These are phyloP conservation scores for Solanum hybrid DNA, from an alignment of 305 asterid genomes.

Conservation along the genomic window DNA sequence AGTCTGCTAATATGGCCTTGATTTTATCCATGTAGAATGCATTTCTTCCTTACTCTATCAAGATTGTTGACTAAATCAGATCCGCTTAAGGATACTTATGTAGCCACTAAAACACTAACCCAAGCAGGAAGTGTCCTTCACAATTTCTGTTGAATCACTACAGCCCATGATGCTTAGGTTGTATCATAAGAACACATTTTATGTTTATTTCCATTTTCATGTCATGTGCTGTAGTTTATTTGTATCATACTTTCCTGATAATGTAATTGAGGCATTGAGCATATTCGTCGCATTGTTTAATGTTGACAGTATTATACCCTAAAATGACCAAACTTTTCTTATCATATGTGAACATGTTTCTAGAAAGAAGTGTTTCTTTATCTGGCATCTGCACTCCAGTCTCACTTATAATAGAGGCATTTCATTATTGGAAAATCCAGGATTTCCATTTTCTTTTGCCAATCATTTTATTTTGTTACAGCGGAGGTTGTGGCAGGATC, in stretches of 20 bases:
- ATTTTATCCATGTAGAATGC: neutral
- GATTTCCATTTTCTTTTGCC: constrained; percentile 8
- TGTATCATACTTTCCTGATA: neutral
- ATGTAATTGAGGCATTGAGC: neutral
- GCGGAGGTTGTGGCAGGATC: constrained; percentile 94
- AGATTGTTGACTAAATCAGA: neutral
- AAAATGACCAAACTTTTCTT: neutral
- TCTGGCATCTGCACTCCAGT: neutral
- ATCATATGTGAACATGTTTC: neutral
- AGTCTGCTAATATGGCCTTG: neutral
- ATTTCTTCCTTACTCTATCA: neutral
- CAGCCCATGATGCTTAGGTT: neutral
- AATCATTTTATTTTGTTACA: constrained; percentile 25
- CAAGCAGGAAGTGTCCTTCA: neutral
- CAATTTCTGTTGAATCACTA: neutral
- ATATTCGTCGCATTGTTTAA: neutral
- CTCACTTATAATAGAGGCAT: neutral
- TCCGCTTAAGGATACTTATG: neutral
- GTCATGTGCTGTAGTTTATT: neutral
- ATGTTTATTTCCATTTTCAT: neutral
- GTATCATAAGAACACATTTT: neutral
- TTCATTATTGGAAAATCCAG: neutral
- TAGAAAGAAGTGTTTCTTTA: neutral
- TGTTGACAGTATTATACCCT: neutral
- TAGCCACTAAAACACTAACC: neutral